These are phyloP conservation scores for Cronartium quercuum DNA, from an alignment of 1,284 basidiomycete species.

Conservation along the genomic window DNA sequence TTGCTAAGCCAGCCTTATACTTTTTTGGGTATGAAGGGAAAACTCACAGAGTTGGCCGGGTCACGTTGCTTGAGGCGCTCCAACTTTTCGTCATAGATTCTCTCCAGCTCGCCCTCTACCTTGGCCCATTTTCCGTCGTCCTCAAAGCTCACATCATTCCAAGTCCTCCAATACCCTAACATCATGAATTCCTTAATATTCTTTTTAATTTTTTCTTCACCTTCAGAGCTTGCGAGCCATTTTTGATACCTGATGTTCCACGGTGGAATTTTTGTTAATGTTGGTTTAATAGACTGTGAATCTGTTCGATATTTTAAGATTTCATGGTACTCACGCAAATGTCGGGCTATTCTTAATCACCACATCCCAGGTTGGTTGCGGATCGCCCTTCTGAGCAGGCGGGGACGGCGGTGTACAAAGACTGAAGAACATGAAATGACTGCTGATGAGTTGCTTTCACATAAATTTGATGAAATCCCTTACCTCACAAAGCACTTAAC, in stretches of 20 bases:
- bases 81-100: neutral
- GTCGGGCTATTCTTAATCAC: neutral
- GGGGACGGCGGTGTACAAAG: conserved; percentile 19
- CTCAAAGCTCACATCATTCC: neutral
- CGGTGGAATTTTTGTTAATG: too few relatives aligned
- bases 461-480: neutral
- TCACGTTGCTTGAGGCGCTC: neutral
- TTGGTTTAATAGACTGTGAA: too few relatives aligned
- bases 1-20: neutral
- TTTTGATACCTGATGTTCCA: neutral
- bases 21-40: too few relatives aligned
- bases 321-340: neutral
- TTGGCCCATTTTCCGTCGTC: neutral
- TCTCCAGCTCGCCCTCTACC: neutral
- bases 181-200: neutral
- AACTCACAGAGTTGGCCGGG: neutral
- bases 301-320: too few relatives aligned
- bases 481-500: neutral
- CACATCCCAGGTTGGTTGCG: neutral
- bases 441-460: neutral
- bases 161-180: neutral
- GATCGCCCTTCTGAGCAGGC: conserved; percentile 3
- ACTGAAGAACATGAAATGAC: neutral
- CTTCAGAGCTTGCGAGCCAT: neutral
- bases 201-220: neutral